These are phyloP conservation scores for Hypomontagnella monticulosa DNA, from an alignment of 495 filamentous ascomycete genomes.

Conservation along the genomic window DNA sequence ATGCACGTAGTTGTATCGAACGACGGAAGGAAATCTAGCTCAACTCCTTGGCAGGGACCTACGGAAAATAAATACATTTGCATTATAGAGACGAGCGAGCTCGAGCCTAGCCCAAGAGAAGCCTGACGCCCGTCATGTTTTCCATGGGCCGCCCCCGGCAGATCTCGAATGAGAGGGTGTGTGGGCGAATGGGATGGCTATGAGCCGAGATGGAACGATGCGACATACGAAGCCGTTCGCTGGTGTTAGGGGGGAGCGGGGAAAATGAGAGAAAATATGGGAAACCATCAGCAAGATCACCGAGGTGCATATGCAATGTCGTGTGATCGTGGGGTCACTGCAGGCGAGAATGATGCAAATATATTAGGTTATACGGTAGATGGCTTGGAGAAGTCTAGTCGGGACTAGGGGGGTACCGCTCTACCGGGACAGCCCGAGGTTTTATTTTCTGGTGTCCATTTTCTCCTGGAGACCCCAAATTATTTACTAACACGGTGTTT, in stretches of 20 bases:
- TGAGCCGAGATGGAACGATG: conserved; percentile 49
- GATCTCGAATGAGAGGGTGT: conserved; percentile 17
- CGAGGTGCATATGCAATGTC: conserved; percentile 43
- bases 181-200: conserved; percentile 24
- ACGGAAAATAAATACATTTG: conserved; percentile 15
- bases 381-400: not conserved
- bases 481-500: not conserved
- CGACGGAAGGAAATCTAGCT: conserved; percentile 13
- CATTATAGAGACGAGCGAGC: conserved; percentile 6
- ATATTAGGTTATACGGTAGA: conserved; percentile 12
- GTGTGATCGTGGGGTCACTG: conserved; percentile 44
- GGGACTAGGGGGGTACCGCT: conserved; percentile 18
- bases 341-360: not conserved
- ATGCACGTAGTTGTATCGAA: conserved; percentile 2
- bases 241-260: not conserved
- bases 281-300: conserved; percentile 11
- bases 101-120: not conserved
- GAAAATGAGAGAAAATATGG: conserved; percentile 18
- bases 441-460: not conserved
- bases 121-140: conserved; percentile 28
- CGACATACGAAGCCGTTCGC: conserved; percentile 20
- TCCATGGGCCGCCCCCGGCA: conserved; percentile 1
- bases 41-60: conserved; percentile 9
- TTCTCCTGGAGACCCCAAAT: conserved; percentile 1
- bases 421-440: conserved; percentile 39